Conservation (phyloP, 805 yeast genomes). For the Metschnikowia kofuensis region DNA sequence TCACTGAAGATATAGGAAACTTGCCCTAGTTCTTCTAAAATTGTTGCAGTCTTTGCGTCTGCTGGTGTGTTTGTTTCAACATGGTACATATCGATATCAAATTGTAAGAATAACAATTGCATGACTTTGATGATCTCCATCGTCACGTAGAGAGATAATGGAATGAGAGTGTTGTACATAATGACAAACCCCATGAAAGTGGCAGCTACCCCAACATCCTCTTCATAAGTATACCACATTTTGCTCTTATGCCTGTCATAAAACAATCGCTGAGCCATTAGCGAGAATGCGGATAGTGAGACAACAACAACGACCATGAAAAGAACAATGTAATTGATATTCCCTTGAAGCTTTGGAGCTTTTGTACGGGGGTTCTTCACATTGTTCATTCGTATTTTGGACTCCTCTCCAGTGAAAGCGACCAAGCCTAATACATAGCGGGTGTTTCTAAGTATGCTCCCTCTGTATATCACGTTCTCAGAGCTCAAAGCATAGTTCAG, state of each 20-base stretch:
- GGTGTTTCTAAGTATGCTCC: constrained; percentile 86
- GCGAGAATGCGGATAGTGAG: constrained; percentile 70
- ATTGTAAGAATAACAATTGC: constrained; percentile 77
- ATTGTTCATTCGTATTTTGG: constrained; percentile 94
- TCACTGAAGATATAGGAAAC: constrained; percentile 93
- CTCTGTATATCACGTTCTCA: constrained; percentile 85
- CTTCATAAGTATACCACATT: constrained; percentile 69
- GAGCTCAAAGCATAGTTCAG: constrained; percentile 60
- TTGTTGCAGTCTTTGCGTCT: constrained; percentile 92
- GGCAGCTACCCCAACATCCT: constrained; percentile 82
- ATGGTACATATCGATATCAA: constrained; percentile 95
- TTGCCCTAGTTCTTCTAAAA: constrained; percentile 94
- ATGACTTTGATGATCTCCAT: constrained; percentile 92
- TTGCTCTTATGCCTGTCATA: constrained; percentile 39
- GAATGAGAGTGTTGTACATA: constrained; percentile 96
- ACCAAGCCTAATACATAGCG: constrained; percentile 72
- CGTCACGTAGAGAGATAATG: constrained; percentile 90
- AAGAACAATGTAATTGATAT: constrained; percentile 77
- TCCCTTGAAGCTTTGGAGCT: constrained; percentile 85
- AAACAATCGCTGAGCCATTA: constrained; percentile 68
- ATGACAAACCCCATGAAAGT: constrained; percentile 94
- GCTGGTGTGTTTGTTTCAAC: constrained; percentile 82
- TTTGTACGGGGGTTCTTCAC: constrained; percentile 84
- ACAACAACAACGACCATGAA: constrained; percentile 87
- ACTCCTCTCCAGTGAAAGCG: constrained; percentile 91